Evolutionary conservation across 345 rosid genomes (phyloP), one percentile per base, ranked within the genome.

Genomic region (Hypericum androsaemum): DNA sequence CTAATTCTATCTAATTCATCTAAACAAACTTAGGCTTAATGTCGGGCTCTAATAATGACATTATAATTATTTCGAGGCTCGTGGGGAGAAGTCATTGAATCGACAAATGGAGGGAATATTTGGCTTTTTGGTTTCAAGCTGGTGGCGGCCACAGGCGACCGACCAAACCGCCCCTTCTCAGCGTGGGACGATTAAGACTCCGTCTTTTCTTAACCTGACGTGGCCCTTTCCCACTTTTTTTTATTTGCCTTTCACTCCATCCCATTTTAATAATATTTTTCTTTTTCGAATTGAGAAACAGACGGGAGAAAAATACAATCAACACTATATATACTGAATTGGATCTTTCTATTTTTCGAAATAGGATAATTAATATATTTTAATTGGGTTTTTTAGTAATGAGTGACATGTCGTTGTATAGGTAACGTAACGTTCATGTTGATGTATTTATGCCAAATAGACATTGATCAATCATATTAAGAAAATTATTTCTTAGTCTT

Each of bases 111-210:
- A 50, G 16, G 40, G 52, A 55, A 44, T 54, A 38, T 5, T 45
- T 7, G 63, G 52, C 39, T 57, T 77, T 64, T 64, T 65, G 65
- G 84, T 66, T 69, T 50, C 59, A 56, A 60, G 53, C 32, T 22
- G 32, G 61, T 68, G 74, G 77, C 63, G 67, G 74, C 75, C 63
- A 47, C 17, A 7, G 43, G 13, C 58, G 81, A 76, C 96, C 94
- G 89, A 69, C 94, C 94, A 72, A 75, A 75, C 94, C 94, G 89
- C 67, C 90, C 81, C 32, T 41, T 58, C 32, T 1, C 41, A 45
- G 45, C 6, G 12, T 37, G 52, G 16, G 10, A 50, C 39, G 6
- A 47, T 22, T 56, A 55, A 61, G 65, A 51, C 59, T n/a, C 59
- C 42, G 64, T 56, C 65, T 46, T 56, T 13, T 17, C 46, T n/a